phyloP scores from a whole-genome alignment of 2,329 filamentous ascomycete genomes.

The Colletotrichum trifolii region DNA sequence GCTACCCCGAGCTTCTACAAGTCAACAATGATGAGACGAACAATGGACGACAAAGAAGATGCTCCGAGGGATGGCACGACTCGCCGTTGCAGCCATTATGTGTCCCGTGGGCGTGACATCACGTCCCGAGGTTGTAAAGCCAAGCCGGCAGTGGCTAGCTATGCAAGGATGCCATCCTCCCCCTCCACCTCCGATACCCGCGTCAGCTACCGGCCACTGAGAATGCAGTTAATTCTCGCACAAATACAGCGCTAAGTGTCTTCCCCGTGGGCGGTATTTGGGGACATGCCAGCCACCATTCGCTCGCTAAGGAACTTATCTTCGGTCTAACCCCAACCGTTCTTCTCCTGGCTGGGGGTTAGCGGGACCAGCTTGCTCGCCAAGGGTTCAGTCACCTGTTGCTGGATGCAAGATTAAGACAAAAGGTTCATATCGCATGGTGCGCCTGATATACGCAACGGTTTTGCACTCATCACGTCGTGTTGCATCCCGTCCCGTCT shows the following conservation, averaged over 20 bases:
- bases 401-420: not conserved
- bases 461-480: too few species aligned
- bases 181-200: not conserved
- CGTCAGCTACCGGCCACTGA: conserved; percentile 6
- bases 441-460: too few species aligned
- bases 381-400: not conserved
- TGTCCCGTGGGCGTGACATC: conserved; percentile 12
- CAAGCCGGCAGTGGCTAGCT: conserved; percentile 20
- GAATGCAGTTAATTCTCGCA: not conserved
- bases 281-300: conserved; percentile 2
- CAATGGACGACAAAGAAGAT: not conserved
- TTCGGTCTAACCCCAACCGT: not conserved
- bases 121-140: conserved; percentile 5
- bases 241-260: not conserved
- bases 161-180: not conserved
- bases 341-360: not conserved
- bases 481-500: too few species aligned
- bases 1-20: not conserved
- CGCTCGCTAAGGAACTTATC: conserved; percentile 11
- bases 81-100: not conserved
- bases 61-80: not conserved
- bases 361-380: conserved; percentile 10
- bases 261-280: conserved; percentile 7
- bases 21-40: conserved; percentile 14
- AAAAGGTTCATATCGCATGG: too few species aligned